phyloP scores from a whole-genome alignment of 1,284 basidiomycete species.

The Tremellales sp. region DNA sequence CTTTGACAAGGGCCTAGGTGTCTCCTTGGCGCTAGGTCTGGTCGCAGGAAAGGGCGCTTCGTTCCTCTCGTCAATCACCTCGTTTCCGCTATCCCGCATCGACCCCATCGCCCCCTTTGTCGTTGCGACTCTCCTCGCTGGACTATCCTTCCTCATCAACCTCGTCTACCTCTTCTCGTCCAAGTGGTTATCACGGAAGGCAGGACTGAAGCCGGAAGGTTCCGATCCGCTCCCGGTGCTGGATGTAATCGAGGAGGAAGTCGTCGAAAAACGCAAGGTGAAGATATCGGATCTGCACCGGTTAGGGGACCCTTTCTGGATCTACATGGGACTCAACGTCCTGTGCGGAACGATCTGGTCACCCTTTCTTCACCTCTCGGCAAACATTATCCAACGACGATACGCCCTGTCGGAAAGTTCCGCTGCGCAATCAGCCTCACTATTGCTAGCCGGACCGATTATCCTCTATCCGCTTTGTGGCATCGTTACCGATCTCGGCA shows the following conservation, averaged over 20 bases:
- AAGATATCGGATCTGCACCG: slow-evolving; percentile 19
- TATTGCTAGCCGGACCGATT: slow-evolving; percentile 63
- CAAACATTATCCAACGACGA: slow-evolving; percentile 67
- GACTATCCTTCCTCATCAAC: slow-evolving; percentile 63
- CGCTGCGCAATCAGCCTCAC: slow-evolving; percentile 62
- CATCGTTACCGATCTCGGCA: slow-evolving; percentile 1
- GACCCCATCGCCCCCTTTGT: slow-evolving; percentile 68
- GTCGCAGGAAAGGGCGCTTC: slow-evolving; percentile 69
- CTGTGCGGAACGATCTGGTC: slow-evolving; percentile 69
- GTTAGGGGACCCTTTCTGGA: slow-evolving; percentile 72
- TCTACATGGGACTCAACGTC: slow-evolving; percentile 59
- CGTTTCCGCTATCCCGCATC: slow-evolving; percentile 47
- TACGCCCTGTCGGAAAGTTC: slow-evolving; percentile 59
- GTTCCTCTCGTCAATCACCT: slow-evolving; percentile 65
- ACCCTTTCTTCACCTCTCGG: slow-evolving; percentile 68
- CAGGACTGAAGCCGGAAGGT: slow-evolving; percentile 62
- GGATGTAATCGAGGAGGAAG: background rate
- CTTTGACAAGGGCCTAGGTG: slow-evolving; percentile 62
- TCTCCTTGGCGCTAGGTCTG: slow-evolving; percentile 70
- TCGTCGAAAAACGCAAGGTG: background rate
- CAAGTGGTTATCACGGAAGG: slow-evolving; percentile 10
- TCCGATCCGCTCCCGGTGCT: slow-evolving; percentile 34
- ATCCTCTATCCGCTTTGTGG: slow-evolving; percentile 59
- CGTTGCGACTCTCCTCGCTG: slow-evolving; percentile 59
- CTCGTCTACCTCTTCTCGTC: slow-evolving; percentile 58